phyloP scores from a whole-genome alignment of 257 asterid genomes.

The Haberlea rhodopensis region DNA sequence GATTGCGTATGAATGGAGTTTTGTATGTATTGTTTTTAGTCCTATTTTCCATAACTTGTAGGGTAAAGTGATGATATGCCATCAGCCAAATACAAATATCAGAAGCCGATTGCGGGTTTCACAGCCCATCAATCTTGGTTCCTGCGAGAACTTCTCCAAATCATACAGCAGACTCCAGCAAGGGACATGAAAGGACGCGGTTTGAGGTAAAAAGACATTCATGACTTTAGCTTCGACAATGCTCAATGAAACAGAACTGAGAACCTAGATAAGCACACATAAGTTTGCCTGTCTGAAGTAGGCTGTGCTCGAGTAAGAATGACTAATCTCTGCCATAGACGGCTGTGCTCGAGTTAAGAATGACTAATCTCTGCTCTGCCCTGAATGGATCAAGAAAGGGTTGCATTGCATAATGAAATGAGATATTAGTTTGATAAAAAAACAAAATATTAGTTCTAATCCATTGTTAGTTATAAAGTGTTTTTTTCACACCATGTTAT shows the following conservation, averaged over 20 bases:
- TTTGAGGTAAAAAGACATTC: no score
- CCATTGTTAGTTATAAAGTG: no score
- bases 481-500: no score
- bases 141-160: slow-evolving; percentile 40
- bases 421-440: not conserved
- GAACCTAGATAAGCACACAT: no score
- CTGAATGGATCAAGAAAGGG: not conserved
- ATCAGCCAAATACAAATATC: not conserved
- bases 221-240: no score
- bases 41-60: not conserved
- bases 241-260: no score
- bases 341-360: no score
- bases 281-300: no score
- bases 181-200: not conserved
- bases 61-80: not conserved
- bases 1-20: slow-evolving; percentile 10
- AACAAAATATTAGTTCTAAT: no score
- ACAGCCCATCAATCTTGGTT: slow-evolving; percentile 7
- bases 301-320: no score
- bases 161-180: slow-evolving; percentile 56
- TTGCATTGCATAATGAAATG: not conserved
- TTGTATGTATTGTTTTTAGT: slow-evolving; percentile 1
- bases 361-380: no score
- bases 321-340: no score
- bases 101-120: not conserved